These are phyloP conservation scores for Ceratopteris richardii DNA, from an alignment of 75 land plant genomes.

Conservation along the genomic window DNA sequence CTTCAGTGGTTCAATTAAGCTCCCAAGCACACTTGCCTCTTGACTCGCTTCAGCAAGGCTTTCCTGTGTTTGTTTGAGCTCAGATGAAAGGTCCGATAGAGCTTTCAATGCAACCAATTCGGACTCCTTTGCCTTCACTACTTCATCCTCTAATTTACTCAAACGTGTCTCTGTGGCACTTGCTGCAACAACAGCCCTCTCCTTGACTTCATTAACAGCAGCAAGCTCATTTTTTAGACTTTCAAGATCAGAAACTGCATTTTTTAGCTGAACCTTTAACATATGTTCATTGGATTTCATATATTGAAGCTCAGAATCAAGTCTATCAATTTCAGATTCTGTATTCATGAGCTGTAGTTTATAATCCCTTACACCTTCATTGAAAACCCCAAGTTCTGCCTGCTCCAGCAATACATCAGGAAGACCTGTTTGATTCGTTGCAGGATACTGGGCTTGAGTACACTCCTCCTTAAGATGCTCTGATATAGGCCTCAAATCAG, in stretches of 20 bases:
- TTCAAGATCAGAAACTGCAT: not conserved
- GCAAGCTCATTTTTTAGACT: not conserved
- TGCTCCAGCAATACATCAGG: no score
- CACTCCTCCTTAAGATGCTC: constrained; percentile 17
- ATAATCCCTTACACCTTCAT: no score
- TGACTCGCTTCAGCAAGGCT: constrained; percentile 41
- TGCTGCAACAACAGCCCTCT: constrained; percentile 4
- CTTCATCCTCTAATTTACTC: not conserved
- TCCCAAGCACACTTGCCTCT: constrained; percentile 38
- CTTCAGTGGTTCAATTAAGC: constrained; percentile 37
- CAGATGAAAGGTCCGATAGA: constrained; percentile 25
- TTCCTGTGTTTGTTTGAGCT: constrained; percentile 56
- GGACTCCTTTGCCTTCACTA: constrained; percentile 5
- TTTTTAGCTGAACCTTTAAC: no score
- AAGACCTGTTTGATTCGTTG: no score
- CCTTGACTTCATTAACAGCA: constrained; percentile 32
- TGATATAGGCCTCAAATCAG: not conserved
- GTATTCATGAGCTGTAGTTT: no score
- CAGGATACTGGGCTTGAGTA: constrained; percentile 1
- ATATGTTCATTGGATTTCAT: no score
- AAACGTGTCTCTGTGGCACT: constrained; percentile 1
- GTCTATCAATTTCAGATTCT: no score
- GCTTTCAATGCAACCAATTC: constrained; percentile 25
- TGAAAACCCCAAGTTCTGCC: no score
- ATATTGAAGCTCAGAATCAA: no score